These are phyloP conservation scores for Gossypium sturtianum DNA, from an alignment of 345 rosid species.

Conservation along the genomic window DNA sequence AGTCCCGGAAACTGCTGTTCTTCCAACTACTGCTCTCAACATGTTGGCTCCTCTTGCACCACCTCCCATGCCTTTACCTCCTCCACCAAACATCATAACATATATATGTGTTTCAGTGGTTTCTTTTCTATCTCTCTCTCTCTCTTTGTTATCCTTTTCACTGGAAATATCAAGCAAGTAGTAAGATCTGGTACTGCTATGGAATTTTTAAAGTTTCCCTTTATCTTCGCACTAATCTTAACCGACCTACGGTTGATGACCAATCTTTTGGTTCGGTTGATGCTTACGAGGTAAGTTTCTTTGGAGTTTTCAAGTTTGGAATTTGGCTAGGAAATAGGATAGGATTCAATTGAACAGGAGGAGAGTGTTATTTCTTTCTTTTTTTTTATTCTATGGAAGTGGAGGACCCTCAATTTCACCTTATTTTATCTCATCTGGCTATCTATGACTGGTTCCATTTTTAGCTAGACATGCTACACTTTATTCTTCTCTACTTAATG, in stretches of 20 bases:
- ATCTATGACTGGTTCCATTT: no score
- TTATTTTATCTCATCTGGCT: no score
- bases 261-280: background rate
- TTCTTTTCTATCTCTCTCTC: no score
- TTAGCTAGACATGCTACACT: no score
- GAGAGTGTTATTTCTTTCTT: no score
- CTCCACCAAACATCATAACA: slow-evolving; percentile 39
- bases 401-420: no score
- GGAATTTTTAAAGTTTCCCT: background rate
- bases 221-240: background rate
- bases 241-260: background rate
- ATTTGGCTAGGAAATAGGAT: background rate
- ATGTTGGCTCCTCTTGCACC: slow-evolving; percentile 53
- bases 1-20: slow-evolving; percentile 41
- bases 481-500: no score
- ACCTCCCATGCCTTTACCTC: slow-evolving; percentile 49
- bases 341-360: background rate
- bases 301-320: background rate
- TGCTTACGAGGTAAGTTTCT: background rate
- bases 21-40: slow-evolving; percentile 43
- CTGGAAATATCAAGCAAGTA: no score
- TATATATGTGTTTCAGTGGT: no score
- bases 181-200: no score
- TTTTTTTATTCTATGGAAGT: no score
- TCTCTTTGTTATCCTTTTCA: no score